Conservation (phyloP, 305 asterid species). For the Solanum hybrid region DNA sequence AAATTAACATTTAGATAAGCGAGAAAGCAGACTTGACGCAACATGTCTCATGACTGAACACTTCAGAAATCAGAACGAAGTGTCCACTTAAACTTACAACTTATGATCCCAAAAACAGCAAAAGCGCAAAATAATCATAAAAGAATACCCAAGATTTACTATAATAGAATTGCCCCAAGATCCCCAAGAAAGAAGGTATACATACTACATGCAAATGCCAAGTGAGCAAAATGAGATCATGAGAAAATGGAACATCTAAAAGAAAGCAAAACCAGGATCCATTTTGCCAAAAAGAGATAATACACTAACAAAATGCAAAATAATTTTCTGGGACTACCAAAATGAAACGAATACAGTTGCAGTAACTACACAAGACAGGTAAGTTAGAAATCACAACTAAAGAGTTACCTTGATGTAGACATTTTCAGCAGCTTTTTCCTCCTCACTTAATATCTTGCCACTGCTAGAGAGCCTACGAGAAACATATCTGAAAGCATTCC, state of each 20-base stretch:
- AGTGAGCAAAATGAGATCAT: not conserved
- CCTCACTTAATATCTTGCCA: slow-evolving; percentile 71
- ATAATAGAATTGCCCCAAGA: not conserved
- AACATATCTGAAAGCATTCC: slow-evolving; percentile 42
- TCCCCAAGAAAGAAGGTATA: not conserved
- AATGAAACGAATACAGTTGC: not conserved
- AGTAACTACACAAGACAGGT: not conserved
- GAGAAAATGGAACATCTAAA: not conserved
- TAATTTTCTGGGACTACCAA: not conserved
- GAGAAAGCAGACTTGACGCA: not conserved
- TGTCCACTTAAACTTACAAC: not conserved
- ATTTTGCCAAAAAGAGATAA: not conserved
- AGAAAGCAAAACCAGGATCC: not conserved
- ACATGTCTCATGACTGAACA: not conserved
- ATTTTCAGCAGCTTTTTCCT: slow-evolving; percentile 95
- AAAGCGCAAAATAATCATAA: not conserved
- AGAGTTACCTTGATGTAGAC: slow-evolving; percentile 65
- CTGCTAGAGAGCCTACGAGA: slow-evolving; percentile 49
- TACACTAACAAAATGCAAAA: not conserved
- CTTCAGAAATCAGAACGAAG: not conserved
- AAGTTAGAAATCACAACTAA: not conserved
- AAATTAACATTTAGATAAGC: not conserved
- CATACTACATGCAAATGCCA: not conserved
- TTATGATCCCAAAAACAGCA: not conserved
- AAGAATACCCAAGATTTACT: not conserved